phyloP scores from a whole-genome alignment of 805 yeast genomes.

The Pichia gijzeniarum region DNA sequence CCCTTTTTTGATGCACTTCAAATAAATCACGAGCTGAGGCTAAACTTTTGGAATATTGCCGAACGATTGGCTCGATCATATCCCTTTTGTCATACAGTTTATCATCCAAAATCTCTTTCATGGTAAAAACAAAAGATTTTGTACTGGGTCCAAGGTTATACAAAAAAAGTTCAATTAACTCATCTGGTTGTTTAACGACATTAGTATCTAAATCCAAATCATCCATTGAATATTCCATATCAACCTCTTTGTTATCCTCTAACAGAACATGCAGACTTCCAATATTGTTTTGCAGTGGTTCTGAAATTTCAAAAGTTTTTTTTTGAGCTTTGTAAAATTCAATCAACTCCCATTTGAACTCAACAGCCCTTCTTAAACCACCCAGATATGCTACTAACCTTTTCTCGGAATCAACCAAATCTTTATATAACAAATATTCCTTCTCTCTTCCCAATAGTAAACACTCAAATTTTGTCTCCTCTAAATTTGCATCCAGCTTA shows the following conservation, averaged over 20 bases:
- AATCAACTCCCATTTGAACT: slow-evolving; percentile 55
- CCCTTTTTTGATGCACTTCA: slow-evolving; percentile 47
- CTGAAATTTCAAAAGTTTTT: neutral
- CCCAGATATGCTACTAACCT: slow-evolving; percentile 52
- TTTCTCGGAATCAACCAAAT: slow-evolving; percentile 46
- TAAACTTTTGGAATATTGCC: slow-evolving; percentile 42
- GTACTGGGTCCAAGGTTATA: slow-evolving; percentile 67
- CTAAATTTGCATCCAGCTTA: slow-evolving; percentile 36
- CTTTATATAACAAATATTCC: slow-evolving; percentile 40
- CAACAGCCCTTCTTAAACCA: slow-evolving; percentile 62
- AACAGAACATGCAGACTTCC: neutral
- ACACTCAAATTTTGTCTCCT: slow-evolving; percentile 61
- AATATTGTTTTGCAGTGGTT: neutral
- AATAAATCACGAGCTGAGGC: slow-evolving; percentile 48
- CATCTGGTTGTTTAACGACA: slow-evolving; percentile 28
- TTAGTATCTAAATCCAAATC: slow-evolving; percentile 24
- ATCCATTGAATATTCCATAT: slow-evolving; percentile 10
- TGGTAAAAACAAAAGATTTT: slow-evolving; percentile 56
- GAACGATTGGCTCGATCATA: slow-evolving; percentile 33
- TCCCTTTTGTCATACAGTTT: slow-evolving; percentile 45
- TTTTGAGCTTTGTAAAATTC: slow-evolving; percentile 4
- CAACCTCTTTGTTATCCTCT: neutral
- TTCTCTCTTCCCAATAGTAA: slow-evolving; percentile 46
- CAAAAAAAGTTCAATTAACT: slow-evolving; percentile 61
- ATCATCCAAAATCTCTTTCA: slow-evolving; percentile 53